phyloP scores from a whole-genome alignment of 768 basidiomycete genomes.

The Mycena maculata region DNA sequence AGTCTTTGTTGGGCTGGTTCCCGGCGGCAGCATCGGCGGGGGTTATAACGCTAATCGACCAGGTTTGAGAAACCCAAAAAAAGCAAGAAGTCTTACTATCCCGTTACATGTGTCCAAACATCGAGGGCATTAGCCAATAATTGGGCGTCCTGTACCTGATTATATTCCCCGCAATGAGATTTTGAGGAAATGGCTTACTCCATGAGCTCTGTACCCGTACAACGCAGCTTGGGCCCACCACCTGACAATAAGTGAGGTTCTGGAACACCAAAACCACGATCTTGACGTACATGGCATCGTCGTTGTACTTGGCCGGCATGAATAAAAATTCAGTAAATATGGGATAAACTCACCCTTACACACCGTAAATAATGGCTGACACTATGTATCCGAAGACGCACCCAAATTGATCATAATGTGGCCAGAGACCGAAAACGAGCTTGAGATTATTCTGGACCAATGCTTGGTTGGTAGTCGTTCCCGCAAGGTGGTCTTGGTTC shows the following conservation, averaged over 20 bases:
- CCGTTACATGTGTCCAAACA: constrained; percentile 61
- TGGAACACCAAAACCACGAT: not conserved
- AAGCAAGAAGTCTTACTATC: constrained; percentile 49
- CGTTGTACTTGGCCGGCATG: constrained; percentile 52
- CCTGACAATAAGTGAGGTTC: constrained; percentile 34
- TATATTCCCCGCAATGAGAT: not conserved
- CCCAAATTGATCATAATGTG: constrained; percentile 58
- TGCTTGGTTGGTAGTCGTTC: constrained; percentile 51
- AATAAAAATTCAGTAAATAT: not conserved
- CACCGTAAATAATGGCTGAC: not conserved
- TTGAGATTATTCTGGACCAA: constrained; percentile 55
- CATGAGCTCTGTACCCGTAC: constrained; percentile 61
- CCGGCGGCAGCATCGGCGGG: constrained; percentile 51
- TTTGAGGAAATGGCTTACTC: constrained; percentile 23
- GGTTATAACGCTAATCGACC: constrained; percentile 54
- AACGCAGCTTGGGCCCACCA: constrained; percentile 69
- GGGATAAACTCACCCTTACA: constrained; percentile 34
- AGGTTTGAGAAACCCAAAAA: not conserved
- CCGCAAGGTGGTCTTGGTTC: constrained; percentile 56
- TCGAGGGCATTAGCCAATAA: constrained; percentile 57
- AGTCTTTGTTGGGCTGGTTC: constrained; percentile 53
- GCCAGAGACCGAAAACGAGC: constrained; percentile 50
- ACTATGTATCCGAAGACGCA: constrained; percentile 38
- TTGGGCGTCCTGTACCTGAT: constrained; percentile 43
- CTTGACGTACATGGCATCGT: constrained; percentile 56